phyloP scores from a whole-genome alignment of 495 filamentous ascomycete species.

The Ascodesmis nigricans region DNA sequence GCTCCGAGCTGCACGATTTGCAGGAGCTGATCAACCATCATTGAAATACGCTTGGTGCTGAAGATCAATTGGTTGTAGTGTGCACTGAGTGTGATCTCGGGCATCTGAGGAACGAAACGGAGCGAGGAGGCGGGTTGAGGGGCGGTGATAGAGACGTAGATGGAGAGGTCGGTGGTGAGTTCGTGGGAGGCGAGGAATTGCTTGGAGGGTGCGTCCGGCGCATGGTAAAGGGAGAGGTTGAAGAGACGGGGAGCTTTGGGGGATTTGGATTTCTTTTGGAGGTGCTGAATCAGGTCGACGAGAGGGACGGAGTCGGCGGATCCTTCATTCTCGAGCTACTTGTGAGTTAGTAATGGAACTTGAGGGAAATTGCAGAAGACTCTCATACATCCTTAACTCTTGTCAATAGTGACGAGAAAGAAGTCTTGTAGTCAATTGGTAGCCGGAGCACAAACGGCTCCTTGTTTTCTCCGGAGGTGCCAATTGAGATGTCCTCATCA shows the following conservation, averaged over 20 bases:
- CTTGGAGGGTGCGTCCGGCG: conserved; percentile 25
- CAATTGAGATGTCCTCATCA: conserved; percentile 32
- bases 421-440: conserved; percentile 24
- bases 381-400: conserved; percentile 28
- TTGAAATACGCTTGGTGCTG: conserved; percentile 28
- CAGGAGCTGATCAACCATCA: conserved; percentile 27
- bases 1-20: conserved; percentile 27
- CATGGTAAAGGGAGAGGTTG: conserved; percentile 30
- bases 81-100: conserved; percentile 26
- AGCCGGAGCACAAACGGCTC: conserved; percentile 30
- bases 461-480: conserved; percentile 27
- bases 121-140: conserved; percentile 12
- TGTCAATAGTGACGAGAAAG: conserved; percentile 26
- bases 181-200: conserved; percentile 19
- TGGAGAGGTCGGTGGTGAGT: conserved; percentile 27
- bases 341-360: conserved; percentile 3
- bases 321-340: conserved; percentile 23
- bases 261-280: conserved; percentile 27
- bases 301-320: conserved; percentile 29
- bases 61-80: conserved; percentile 33
- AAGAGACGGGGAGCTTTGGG: conserved; percentile 27
- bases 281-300: conserved; percentile 26
- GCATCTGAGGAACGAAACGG: conserved; percentile 12
- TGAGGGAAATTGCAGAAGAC: neutral
- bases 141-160: conserved; percentile 25